A percentile compares a stretch with the other conserved stretches of the same genome.
phyloP scores from a whole-genome alignment of 805 yeast genomes.

The Wickerhamiella alocasiicola region DNA sequence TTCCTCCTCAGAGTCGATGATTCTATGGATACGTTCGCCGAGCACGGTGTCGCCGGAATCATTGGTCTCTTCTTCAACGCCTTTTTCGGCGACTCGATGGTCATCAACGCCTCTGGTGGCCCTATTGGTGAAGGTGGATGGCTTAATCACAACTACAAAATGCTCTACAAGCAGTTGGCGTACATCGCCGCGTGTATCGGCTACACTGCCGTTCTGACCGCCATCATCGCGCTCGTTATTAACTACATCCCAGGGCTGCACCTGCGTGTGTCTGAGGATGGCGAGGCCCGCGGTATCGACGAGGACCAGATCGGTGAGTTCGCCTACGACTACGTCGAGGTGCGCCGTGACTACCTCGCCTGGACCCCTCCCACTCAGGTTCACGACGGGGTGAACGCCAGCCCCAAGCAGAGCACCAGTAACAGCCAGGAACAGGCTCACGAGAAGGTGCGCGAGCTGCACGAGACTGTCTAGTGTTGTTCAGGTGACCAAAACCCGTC shows the following conservation, averaged over 20 bases:
- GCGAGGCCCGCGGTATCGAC: conserved; percentile 82
- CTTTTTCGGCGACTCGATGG: conserved; percentile 73
- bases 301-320: conserved; percentile 97
- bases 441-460: conserved; percentile 3
- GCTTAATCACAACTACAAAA: conserved; percentile 82
- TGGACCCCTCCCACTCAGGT: conserved; percentile 29
- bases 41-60: conserved; percentile 95
- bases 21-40: conserved; percentile 91
- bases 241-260: conserved; percentile 71
- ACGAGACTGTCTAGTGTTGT: conserved; percentile 1
- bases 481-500: no score
- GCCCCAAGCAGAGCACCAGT: background rate
- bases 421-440: conserved; percentile 5
- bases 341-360: conserved; percentile 64
- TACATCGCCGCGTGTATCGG: conserved; percentile 64
- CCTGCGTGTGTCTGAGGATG: conserved; percentile 70
- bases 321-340: conserved; percentile 97
- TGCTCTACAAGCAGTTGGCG: conserved; percentile 80
- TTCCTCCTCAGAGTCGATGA: conserved; percentile 76
- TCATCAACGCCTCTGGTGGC: conserved; percentile 79
- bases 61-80: conserved; percentile 85
- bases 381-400: conserved; percentile 8
- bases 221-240: conserved; percentile 58
- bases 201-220: conserved; percentile 65
- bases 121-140: conserved; percentile 86